Evolutionary conservation across 495 filamentous ascomycete species (phyloP).

Genomic region (Tuber umbilicatum): DNA sequence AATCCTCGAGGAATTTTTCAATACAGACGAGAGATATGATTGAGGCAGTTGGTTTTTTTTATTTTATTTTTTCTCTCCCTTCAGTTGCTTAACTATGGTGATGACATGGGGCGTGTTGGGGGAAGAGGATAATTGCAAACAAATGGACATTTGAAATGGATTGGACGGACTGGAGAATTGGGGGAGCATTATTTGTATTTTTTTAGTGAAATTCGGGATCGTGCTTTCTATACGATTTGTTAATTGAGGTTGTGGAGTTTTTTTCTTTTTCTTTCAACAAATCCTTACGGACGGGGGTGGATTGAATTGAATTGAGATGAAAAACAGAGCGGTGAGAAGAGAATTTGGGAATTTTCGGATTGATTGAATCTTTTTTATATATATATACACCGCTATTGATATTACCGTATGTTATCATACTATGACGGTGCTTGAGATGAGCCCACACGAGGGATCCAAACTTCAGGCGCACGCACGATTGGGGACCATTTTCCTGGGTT

Average conservation of each 20-base stretch:
- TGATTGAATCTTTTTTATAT: neutral
- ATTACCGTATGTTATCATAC: neutral
- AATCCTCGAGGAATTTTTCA: neutral
- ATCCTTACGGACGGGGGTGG: neutral
- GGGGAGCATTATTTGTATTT: neutral
- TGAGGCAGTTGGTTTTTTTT: constrained; percentile 23
- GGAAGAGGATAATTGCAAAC: neutral
- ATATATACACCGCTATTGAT: neutral
- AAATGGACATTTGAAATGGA: neutral
- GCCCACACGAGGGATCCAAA: neutral
- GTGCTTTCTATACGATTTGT: constrained; percentile 1
- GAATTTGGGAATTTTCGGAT: neutral
- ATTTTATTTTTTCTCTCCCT: constrained; percentile 3
- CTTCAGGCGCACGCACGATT: neutral
- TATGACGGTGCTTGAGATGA: neutral
- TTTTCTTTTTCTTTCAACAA: neutral
- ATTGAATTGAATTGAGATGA: neutral
- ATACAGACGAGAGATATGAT: constrained; percentile 21
- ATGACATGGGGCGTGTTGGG: neutral
- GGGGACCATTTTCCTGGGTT: neutral
- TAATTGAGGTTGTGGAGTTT: constrained; percentile 2
- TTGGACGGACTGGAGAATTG: neutral
- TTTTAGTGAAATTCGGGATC: constrained; percentile 2
- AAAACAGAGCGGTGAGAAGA: neutral
- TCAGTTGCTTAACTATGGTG: neutral